Conservation (phyloP, 768 basidiomycete genomes). For the Boletellus emodensis region DNA sequence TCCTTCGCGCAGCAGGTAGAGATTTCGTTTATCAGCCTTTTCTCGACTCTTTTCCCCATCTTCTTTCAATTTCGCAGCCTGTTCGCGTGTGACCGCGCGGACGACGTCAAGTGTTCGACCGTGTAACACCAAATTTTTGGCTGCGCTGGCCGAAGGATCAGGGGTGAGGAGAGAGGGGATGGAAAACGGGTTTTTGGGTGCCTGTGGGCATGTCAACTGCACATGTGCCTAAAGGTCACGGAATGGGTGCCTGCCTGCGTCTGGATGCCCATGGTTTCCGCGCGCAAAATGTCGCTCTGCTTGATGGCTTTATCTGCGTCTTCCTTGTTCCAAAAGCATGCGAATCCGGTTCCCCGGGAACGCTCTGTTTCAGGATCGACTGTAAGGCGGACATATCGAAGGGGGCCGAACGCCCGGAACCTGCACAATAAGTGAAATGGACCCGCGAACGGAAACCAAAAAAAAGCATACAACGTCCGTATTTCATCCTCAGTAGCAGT, state of each 20-base stretch:
- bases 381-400: constrained; percentile 91
- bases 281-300: constrained; percentile 69
- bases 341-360: constrained; percentile 93
- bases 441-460: not conserved
- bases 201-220: constrained; percentile 28
- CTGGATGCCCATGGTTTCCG: constrained; percentile 55
- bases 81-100: constrained; percentile 85
- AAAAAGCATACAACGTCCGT: constrained; percentile 61
- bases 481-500: constrained; percentile 92
- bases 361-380: constrained; percentile 79
- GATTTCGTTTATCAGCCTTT: constrained; percentile 92
- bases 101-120: constrained; percentile 91
- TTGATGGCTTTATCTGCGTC: constrained; percentile 83
- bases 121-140: constrained; percentile 80
- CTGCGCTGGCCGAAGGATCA: constrained; percentile 84
- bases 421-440: constrained; percentile 28
- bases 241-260: constrained; percentile 27
- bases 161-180: constrained; percentile 87
- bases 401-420: constrained; percentile 86
- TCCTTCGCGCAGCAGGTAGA: constrained; percentile 95
- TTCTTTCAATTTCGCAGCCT: constrained; percentile 84
- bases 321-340: constrained; percentile 92
- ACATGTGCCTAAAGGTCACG: not conserved
- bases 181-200: constrained; percentile 80
- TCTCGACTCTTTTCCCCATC: constrained; percentile 79